phyloP scores from a whole-genome alignment of 371 early-diverging fungal species.

The Mortierella sp. region DNA sequence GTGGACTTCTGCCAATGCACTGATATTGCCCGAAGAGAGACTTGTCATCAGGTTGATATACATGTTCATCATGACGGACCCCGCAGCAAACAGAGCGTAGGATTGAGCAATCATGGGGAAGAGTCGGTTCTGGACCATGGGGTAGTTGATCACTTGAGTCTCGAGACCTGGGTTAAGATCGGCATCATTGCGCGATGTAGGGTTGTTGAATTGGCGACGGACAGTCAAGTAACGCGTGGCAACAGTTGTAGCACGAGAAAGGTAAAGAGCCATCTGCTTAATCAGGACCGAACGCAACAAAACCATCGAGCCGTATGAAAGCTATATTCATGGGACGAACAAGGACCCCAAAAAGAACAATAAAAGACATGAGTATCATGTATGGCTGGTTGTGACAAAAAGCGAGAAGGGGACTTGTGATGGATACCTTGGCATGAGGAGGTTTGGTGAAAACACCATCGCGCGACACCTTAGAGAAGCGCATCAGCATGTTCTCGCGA shows the following conservation, averaged over 20 bases:
- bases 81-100: constrained; percentile 80
- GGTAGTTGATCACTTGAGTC: constrained; percentile 80
- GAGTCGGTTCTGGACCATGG: constrained; percentile 80
- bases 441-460: constrained; percentile 78
- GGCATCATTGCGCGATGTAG: constrained; percentile 47
- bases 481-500: constrained; percentile 80
- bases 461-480: constrained; percentile 77
- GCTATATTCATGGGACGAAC: constrained; percentile 63
- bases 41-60: constrained; percentile 69
- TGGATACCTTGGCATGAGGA: constrained; percentile 70
- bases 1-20: constrained; percentile 79
- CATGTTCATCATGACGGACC: constrained; percentile 68
- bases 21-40: constrained; percentile 70
- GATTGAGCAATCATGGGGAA: constrained; percentile 76
- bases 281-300: constrained; percentile 77
- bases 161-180: constrained; percentile 61
- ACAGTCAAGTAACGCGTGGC: constrained; percentile 62
- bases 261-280: constrained; percentile 59
- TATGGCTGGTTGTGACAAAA: too few species aligned
- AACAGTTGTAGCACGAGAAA: constrained; percentile 66
- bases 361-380: too few species aligned
- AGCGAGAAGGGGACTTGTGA: too few species aligned
- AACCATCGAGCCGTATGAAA: constrained; percentile 84
- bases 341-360: constrained; percentile 59
- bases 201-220: constrained; percentile 64